Evolutionary conservation across 129 eudicot species (phyloP), one percentile per base, ranked within the genome.

Genomic region (Escallonia herrerae): DNA sequence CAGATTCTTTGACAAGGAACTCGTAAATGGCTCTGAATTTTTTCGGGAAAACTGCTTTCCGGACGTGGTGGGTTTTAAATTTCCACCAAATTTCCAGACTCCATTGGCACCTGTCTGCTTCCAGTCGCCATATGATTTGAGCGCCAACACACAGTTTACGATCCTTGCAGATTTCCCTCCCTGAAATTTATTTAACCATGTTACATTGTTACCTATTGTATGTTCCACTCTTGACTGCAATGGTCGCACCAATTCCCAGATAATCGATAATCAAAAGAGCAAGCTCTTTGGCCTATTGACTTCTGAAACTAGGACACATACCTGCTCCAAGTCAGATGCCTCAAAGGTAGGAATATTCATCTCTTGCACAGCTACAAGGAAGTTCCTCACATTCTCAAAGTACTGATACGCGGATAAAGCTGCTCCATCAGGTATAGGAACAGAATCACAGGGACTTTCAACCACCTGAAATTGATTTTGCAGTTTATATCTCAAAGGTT

Each of bases 291-390:
- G 33, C 33, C 33, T 1, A 22, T 22, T 22, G 33, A 22, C 33
- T 56, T 13, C 40, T 15, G 8, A 7, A 45, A 15, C 8, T 43
- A 33, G 40, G 48, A 76, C 58, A 70, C 77, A 41, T 75, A 89
- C 99, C 78, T 94, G 97, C 74, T 89, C 99, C 47, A 89, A 79
- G 68, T 94, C 99, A 76, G 99, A 94, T 46, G 90, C 90, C 81
- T 94, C 99, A 75, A 94, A 94, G 40, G 90, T 86, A 60, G 97
- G 99, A 40, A 94, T 80, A 51, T 95, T 90, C 80, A 89, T 49
- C 59, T 89, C 83, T 73, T 78, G 84, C 58, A 78, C 85, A 43
- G 88, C 91, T 15, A 83, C 99, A 43, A 89, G 87, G 71, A 94
- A 94, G 69, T 94, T 94, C 13, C 99, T 84, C 58, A 94, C 97